These are phyloP conservation scores for Lepidium aucheri DNA, from an alignment of 345 rosid species.

Conservation along the genomic window DNA sequence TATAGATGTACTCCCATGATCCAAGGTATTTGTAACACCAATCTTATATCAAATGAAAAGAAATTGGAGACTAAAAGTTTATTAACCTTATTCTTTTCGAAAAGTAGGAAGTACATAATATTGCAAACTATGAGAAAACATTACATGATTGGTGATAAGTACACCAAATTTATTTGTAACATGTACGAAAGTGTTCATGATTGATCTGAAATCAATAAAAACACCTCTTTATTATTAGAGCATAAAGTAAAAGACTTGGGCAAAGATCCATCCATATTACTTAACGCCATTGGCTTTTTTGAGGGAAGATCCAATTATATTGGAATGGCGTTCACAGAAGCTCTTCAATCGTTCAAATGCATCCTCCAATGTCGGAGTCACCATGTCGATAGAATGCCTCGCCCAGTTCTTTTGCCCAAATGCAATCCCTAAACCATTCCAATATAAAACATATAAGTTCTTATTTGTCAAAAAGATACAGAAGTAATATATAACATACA, in stretches of 20 bases:
- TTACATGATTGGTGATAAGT: not conserved
- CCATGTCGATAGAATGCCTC: slow-evolving; percentile 26
- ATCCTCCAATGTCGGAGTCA: not conserved
- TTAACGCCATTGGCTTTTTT: not conserved
- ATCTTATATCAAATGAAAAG: too few species aligned
- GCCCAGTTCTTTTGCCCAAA: slow-evolving; percentile 30
- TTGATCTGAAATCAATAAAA: not conserved
- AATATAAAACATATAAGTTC: not conserved
- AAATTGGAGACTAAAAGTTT: not conserved
- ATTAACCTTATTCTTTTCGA: not conserved
- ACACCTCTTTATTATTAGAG: not conserved
- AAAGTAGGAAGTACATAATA: not conserved
- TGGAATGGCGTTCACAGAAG: slow-evolving; percentile 5
- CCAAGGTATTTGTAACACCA: too few species aligned
- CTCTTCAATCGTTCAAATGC: slow-evolving; percentile 19
- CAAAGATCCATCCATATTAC: not conserved
- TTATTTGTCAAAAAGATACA: not conserved
- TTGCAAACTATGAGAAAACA: not conserved
- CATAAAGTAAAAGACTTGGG: not conserved
- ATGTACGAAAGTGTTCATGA: not conserved
- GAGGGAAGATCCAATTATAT: not conserved
- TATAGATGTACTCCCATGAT: too few species aligned
- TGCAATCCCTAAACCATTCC: slow-evolving; percentile 35
- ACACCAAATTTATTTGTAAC: not conserved
- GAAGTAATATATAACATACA: not conserved